Conservation (phyloP, 306 rosid genomes). For the Lathyrus aphaca region DNA sequence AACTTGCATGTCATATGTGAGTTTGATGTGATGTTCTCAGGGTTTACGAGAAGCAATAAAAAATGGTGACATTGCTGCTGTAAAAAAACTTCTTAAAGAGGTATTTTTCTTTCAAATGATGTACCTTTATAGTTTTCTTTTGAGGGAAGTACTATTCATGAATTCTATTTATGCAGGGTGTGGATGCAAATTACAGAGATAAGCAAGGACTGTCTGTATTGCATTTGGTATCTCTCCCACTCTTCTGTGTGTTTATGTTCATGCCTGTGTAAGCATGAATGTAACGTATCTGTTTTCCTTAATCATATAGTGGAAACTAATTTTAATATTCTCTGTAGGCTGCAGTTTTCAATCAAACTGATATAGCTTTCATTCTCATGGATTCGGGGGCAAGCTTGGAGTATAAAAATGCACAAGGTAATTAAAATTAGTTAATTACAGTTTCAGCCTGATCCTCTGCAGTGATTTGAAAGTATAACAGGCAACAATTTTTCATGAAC, state of each 20-base stretch:
- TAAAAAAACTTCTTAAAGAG: conserved; percentile 86
- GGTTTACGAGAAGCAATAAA: conserved; percentile 97
- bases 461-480: neutral
- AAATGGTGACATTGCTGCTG: conserved; percentile 79
- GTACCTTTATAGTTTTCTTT: neutral
- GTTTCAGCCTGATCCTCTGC: neutral
- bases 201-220: conserved; percentile 88
- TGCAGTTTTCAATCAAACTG: conserved; percentile 95
- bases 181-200: conserved; percentile 91
- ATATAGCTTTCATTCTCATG: conserved; percentile 87
- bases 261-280: conserved; percentile 5
- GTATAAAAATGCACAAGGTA: conserved; percentile 95
- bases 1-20: conserved; percentile 33
- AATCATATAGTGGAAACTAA: conserved; percentile 29
- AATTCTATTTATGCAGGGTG: conserved; percentile 75
- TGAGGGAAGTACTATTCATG: conserved; percentile 37
- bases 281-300: conserved; percentile 26
- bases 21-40: conserved; percentile 49
- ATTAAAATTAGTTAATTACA: conserved; percentile 30
- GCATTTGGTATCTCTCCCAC: conserved; percentile 75
- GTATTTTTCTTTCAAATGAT: conserved; percentile 42
- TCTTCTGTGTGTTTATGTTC: conserved; percentile 12
- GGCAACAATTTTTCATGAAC: conserved; percentile 6
- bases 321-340: conserved; percentile 62
- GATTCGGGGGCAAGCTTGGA: conserved; percentile 87